Evolutionary conservation across 441 rosid species (phyloP).

Genomic region (California macrophylla): DNA sequence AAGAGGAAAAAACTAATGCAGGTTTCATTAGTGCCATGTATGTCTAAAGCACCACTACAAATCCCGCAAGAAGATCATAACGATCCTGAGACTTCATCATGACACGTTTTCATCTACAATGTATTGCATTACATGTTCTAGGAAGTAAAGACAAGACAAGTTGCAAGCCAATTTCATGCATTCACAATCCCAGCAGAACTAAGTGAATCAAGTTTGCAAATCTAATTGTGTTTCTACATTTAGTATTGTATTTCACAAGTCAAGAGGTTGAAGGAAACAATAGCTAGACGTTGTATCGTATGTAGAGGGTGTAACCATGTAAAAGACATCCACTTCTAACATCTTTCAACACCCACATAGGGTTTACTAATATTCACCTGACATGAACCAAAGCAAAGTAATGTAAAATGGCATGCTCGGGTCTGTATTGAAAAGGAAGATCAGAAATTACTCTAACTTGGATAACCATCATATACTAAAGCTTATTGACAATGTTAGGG

Average conservation of each 20-base stretch:
- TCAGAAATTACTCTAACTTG: background rate
- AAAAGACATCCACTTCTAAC: background rate
- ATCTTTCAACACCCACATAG: background rate
- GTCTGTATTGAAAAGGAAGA: background rate
- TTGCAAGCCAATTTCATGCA: background rate
- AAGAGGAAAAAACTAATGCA: background rate
- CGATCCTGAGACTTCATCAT: background rate
- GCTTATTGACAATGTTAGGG: too few species aligned
- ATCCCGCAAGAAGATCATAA: background rate
- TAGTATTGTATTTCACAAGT: too few species aligned
- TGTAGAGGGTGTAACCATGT: background rate
- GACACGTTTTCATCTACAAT: background rate
- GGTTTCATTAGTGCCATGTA: too few species aligned
- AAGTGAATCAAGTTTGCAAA: background rate
- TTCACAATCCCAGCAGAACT: background rate
- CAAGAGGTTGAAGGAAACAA: background rate
- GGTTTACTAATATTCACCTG: background rate
- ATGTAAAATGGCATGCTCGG: background rate
- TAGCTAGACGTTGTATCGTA: too few species aligned
- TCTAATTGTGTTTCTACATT: too few species aligned
- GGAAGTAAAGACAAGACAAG: too few species aligned
- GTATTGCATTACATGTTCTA: background rate
- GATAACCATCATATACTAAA: background rate
- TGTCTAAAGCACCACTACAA: too few species aligned
- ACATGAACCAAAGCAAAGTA: background rate